Evolutionary conservation across 805 yeast genomes (phyloP), one percentile per base, ranked within the genome.

Genomic region (Cyberlindnera maritima): DNA sequence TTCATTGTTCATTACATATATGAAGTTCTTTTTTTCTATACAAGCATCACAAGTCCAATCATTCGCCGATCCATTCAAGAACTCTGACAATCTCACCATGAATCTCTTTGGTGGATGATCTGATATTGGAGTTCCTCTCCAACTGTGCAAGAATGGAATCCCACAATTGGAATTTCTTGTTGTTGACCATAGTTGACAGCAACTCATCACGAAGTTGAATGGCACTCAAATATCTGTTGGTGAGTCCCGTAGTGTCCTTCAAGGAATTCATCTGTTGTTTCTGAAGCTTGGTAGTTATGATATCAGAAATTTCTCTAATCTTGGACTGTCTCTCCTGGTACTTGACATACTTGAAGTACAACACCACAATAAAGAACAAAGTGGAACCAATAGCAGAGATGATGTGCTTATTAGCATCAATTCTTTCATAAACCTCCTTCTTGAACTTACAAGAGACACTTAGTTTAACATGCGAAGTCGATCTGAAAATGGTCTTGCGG

Each of bases 11-110:
- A n/a, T n/a, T n/a, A n/a, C n/a, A n/a, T n/a, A n/a, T n/a, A n/a
- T n/a, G n/a, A n/a, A n/a, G n/a, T n/a, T n/a, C n/a, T n/a, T n/a
- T n/a, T n/a, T n/a, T n/a, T n/a, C n/a, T 8, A 25, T 8, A 25
- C 28, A 25, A 25, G 11, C 11, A 11, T 8, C 11, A 25, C 5
- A 28, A 28, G 31, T 7, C 13, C 13, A 8, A 13, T 46, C 35
- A 52, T 31, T 58, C 62, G 2, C 82, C 80, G 32, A 82, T 74
- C 96, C 96, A 90, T 60, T 88, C 89, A 88, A 96, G 87, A 31
- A 88, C 88, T 60, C 81, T 81, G 75, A 86, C 80, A 50, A 90
- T 86, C 55, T 90, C 97, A 15, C 97, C 97, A 58, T 85, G 86
- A 25, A 83, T 74, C 61, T 90, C 97, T 46, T 79, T 66, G 46